Percentiles rank a stretch among this genome's conserved stretches.
These are phyloP conservation scores for Xylaria sp. DNA, from an alignment of 495 filamentous ascomycete genomes.

Conservation along the genomic window DNA sequence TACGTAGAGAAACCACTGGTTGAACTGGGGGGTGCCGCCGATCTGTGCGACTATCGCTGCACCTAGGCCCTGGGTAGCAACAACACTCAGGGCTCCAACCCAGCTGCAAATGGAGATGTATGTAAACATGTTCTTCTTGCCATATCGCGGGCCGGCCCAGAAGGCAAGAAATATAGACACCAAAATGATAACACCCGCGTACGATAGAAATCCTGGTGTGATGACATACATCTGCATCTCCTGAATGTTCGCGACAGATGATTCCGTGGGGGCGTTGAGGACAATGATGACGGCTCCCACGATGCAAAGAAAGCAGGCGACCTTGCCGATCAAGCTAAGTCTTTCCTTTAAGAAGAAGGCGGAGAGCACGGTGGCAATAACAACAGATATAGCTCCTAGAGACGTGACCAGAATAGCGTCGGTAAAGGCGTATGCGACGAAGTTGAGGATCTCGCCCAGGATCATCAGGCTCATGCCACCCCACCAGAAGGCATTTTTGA, in stretches of 20 bases:
- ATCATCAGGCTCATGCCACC: slow-evolving; percentile 97
- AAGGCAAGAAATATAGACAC: slow-evolving; percentile 74
- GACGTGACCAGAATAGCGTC: slow-evolving; percentile 97
- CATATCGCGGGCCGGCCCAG: slow-evolving; percentile 88
- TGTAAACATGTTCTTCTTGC: slow-evolving; percentile 96
- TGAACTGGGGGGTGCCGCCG: slow-evolving; percentile 82
- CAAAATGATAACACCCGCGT: slow-evolving; percentile 83
- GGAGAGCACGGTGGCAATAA: slow-evolving; percentile 90
- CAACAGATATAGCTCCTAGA: slow-evolving; percentile 91
- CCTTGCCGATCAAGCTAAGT: slow-evolving; percentile 92
- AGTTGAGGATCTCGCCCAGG: slow-evolving; percentile 95
- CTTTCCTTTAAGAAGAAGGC: slow-evolving; percentile 97
- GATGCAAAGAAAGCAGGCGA: slow-evolving; percentile 95
- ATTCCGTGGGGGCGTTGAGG: slow-evolving; percentile 87
- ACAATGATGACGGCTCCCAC: slow-evolving; percentile 92
- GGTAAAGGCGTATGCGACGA: slow-evolving; percentile 95
- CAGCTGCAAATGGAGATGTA: slow-evolving; percentile 96
- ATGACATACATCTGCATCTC: slow-evolving; percentile 92
- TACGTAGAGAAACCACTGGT: slow-evolving; percentile 96
- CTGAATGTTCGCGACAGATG: slow-evolving; percentile 86
- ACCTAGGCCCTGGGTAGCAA: slow-evolving; percentile 92
- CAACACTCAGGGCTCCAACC: slow-evolving; percentile 93
- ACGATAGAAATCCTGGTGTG: slow-evolving; percentile 83
- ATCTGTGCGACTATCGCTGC: slow-evolving; percentile 90
- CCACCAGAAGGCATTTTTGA: slow-evolving; percentile 98